Base-by-base conservation (phyloP, 257 asterid species). In the Penstemon davidsonii region DNA sequence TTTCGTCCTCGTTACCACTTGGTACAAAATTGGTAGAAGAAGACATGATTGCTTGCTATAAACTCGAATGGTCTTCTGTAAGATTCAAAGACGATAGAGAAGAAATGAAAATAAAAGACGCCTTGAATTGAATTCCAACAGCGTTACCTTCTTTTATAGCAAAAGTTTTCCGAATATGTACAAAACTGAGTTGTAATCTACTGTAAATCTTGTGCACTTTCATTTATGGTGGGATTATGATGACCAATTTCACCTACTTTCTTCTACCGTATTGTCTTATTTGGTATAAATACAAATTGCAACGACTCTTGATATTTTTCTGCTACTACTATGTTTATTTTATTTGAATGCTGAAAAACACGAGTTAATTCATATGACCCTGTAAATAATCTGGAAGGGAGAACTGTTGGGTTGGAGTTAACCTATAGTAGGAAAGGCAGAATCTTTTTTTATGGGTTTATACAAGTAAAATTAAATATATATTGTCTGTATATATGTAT, bases 81-180 rank as follows among this genome's bases (percentile, higher is more conserved):
- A n/a, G 25, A 52, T 37, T 40, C 40, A 13, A 18, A 7, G n/a
- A n/a, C 50, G 51, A 39, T 36, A 51, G 52, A 15, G 60, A 65
- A 33, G 15, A 7, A 46, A 46, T 46, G 47, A n/a, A 65, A 51
- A 46, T 25, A 44, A n/a, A 18, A 38, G 40, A 55, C n/a, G 25
- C 49, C 15, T n/a, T 18, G 54, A 25, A 25, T 25, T 25, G 59
- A 39, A 46, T 64, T 40, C 13, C 45, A 62, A 51, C 7, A 8
- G 59, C 51, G 50, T 33, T 57, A 1, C 58, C 5, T 25, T 65
- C 70, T 65, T 65, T 65, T 65, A 65, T 65, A 65, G 38, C 33
- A 12, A 51, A 65, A 65, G n/a, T 65, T 50, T 46, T 64, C 4
- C 33, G 49, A 51, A 65, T 51, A 13, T 9, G 13, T 9, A 51